Conservation (phyloP, 805 yeast species). For the Groenewaldozyma tartarivorans region DNA sequence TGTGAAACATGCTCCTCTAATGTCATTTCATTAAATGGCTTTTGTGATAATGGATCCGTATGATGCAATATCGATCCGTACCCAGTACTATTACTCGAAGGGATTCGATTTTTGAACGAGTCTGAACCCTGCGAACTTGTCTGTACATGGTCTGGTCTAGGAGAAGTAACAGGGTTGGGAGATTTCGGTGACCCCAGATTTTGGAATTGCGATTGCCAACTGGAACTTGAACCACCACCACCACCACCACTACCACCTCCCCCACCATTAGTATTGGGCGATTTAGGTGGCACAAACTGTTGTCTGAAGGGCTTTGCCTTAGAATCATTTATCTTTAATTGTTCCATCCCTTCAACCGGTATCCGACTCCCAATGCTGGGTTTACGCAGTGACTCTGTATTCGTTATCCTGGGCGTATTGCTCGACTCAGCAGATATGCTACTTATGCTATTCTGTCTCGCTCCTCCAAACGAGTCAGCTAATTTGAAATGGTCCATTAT, state of each 20-base stretch:
- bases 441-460: background rate
- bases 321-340: background rate
- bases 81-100: background rate
- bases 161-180: background rate
- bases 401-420: no score
- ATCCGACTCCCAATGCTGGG: background rate
- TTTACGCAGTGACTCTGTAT: background rate
- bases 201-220: background rate
- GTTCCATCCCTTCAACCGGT: no score
- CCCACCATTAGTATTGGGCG: background rate
- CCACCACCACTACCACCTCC: no score
- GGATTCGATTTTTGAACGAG: background rate
- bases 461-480: slow-evolving; percentile 7
- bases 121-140: background rate
- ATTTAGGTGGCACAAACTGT: background rate
- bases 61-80: background rate
- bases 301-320: background rate
- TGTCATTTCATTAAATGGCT: slow-evolving; percentile 15
- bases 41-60: slow-evolving; percentile 3
- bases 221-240: no score
- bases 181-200: background rate
- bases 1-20: slow-evolving; percentile 23
- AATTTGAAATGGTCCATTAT: slow-evolving; percentile 20
- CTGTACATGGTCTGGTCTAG: background rate
- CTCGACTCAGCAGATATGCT: background rate